A percentile compares a stretch with the other conserved stretches of the same genome.
Evolutionary conservation across 176 grass and related monocot species (phyloP).

Genomic region (Puya raimondii): DNA sequence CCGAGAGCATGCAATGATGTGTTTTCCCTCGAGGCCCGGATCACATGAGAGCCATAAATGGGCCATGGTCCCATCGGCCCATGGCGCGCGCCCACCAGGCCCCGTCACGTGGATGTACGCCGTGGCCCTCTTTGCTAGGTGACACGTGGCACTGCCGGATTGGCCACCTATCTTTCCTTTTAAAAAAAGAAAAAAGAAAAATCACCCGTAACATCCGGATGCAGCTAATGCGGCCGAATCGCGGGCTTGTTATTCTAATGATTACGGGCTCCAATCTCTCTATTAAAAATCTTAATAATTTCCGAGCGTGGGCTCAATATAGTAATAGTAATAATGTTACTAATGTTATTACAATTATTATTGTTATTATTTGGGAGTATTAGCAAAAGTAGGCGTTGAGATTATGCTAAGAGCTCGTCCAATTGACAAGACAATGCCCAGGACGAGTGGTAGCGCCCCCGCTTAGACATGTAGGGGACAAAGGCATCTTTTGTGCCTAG

Average conservation of each 20-base stretch:
- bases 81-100: constrained; percentile 17
- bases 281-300: constrained; percentile 19
- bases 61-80: constrained; percentile 12
- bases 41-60: constrained; percentile 27
- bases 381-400: neutral
- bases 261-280: neutral
- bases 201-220: constrained; percentile 26
- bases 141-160: constrained; percentile 11
- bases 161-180: no score
- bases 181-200: neutral
- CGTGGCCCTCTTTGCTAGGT: constrained; percentile 1
- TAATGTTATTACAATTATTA: neutral
- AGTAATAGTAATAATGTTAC: neutral
- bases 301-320: constrained; percentile 10
- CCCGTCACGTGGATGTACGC: constrained; percentile 35
- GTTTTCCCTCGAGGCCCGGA: neutral
- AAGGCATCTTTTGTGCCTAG: constrained; percentile 43
- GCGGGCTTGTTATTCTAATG: constrained; percentile 19
- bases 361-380: neutral
- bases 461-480: constrained; percentile 23
- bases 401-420: constrained; percentile 4
- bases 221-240: constrained; percentile 25
- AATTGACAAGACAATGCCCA: constrained; percentile 14
- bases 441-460: constrained; percentile 3
- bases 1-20: no score